Percentiles rank a stretch among this genome's conserved stretches.
Conservation (phyloP, 371 early-diverging fungal species). For the Mortierella sp. region DNA sequence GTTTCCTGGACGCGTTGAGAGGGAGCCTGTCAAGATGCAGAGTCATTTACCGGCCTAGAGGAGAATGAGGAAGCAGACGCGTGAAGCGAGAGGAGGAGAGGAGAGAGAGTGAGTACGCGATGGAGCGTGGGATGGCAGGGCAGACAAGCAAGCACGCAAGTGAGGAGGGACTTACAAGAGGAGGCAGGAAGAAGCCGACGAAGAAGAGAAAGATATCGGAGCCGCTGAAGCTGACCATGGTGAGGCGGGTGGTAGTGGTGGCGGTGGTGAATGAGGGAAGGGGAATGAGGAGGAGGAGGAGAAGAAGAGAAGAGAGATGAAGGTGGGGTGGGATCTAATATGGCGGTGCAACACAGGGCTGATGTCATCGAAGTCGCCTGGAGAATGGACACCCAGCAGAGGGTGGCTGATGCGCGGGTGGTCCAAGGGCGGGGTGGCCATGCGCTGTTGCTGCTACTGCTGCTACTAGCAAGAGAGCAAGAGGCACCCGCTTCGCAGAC, state of each 20-base stretch:
- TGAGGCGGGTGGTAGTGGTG: background rate
- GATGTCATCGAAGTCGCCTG: constrained; percentile 1
- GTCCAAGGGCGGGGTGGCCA: too few relatives aligned
- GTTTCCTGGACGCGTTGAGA: too few relatives aligned
- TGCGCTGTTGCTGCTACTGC: too few relatives aligned
- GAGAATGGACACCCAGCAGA: too few relatives aligned
- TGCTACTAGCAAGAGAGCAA: too few relatives aligned
- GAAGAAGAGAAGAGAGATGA: background rate
- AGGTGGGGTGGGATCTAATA: background rate
- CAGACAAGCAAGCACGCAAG: background rate
- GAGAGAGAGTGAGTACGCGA: too few relatives aligned
- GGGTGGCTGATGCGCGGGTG: too few relatives aligned
- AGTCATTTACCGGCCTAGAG: constrained; percentile 17
- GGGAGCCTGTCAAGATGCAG: background rate
- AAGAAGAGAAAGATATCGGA: constrained; percentile 39
- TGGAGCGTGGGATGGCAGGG: too few relatives aligned
- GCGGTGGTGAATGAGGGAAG: background rate
- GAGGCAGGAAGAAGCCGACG: constrained; percentile 40
- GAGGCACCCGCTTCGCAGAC: too few relatives aligned
- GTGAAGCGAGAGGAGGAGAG: too few relatives aligned
- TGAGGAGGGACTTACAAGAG: constrained; percentile 17
- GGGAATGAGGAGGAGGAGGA: background rate
- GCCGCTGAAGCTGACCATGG: constrained; percentile 31
- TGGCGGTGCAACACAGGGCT: background rate
- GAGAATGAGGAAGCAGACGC: too few relatives aligned